Conservation (phyloP, 805 yeast genomes). For the Metschnikowia cerradonensis region DNA sequence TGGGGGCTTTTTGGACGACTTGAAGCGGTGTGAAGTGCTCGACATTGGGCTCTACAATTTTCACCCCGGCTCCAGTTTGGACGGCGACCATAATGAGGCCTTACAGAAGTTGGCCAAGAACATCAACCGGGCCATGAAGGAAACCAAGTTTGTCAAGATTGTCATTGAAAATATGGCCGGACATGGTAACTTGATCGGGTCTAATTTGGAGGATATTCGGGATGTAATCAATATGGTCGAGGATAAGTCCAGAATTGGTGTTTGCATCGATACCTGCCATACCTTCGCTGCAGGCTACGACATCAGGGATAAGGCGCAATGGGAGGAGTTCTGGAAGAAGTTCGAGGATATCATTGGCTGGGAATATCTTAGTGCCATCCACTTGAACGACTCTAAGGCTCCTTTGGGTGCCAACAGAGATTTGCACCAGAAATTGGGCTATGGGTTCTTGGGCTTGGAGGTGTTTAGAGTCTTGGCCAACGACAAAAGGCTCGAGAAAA, state of each 20-base stretch:
- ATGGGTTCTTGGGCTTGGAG: conserved; percentile 86
- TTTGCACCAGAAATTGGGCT: conserved; percentile 83
- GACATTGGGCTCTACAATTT: conserved; percentile 85
- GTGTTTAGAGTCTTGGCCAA: conserved; percentile 77
- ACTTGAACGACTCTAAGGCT: conserved; percentile 91
- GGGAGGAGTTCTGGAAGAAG: conserved; percentile 65
- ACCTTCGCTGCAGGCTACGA: conserved; percentile 96
- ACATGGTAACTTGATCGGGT: conserved; percentile 86
- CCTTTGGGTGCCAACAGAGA: conserved; percentile 89
- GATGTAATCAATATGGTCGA: conserved; percentile 76
- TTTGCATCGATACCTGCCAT: conserved; percentile 95
- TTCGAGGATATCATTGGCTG: conserved; percentile 75
- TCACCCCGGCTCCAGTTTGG: conserved; percentile 88
- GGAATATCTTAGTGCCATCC: conserved; percentile 73
- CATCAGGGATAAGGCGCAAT: conserved; percentile 54
- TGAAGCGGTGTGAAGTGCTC: conserved; percentile 79
- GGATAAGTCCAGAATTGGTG: conserved; percentile 83
- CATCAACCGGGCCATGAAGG: conserved; percentile 71
- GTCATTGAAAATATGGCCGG: conserved; percentile 98
- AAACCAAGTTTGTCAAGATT: conserved; percentile 76
- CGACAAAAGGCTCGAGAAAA: conserved; percentile 50
- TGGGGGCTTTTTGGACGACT: conserved; percentile 78
- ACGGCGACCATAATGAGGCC: conserved; percentile 61
- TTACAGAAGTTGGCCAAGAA: conserved; percentile 67
- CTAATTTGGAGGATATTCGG: conserved; percentile 68